Evolutionary conservation across 2,329 filamentous ascomycete species (phyloP).

Genomic region (Sphaerulina vaccinii): DNA sequence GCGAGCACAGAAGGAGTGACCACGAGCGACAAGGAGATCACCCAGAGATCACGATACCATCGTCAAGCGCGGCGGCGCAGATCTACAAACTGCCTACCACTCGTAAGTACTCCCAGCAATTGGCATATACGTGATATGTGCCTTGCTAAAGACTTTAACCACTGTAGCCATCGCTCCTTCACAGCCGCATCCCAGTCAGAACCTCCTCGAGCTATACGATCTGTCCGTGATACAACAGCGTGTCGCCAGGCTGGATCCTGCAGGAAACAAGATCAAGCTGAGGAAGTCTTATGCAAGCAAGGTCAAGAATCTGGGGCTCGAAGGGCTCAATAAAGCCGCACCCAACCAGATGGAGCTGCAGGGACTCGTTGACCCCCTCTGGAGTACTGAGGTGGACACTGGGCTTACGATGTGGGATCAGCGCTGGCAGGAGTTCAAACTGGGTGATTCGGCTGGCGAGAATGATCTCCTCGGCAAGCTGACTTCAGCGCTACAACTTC

Average conservation of each 20-base stretch:
- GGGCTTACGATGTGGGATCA: conserved; percentile 35
- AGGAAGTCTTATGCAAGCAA: conserved; percentile 57
- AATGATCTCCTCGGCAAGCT: conserved; percentile 39
- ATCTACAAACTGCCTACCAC: conserved; percentile 32
- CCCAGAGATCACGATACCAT: conserved; percentile 2
- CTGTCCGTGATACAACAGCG: conserved; percentile 56
- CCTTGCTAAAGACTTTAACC: conserved; percentile 39
- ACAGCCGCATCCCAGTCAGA: conserved; percentile 57
- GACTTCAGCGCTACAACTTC: conserved; percentile 44
- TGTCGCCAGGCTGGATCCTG: conserved; percentile 60
- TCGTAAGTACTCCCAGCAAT: conserved; percentile 34
- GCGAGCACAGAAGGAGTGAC: conserved; percentile 44
- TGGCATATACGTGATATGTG: conserved; percentile 29
- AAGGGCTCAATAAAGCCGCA: conserved; percentile 50
- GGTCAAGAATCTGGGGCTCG: conserved; percentile 49
- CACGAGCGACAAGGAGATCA: conserved; percentile 45
- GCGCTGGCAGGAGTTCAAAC: conserved; percentile 40
- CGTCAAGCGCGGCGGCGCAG: conserved; percentile 12
- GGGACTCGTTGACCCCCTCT: conserved; percentile 37
- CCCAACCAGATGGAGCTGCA: conserved; percentile 41
- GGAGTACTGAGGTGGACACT: conserved; percentile 24
- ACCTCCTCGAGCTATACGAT: conserved; percentile 60
- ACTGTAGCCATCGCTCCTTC: conserved; percentile 45
- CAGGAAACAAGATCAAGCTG: conserved; percentile 65
- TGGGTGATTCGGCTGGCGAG: conserved; percentile 35